A percentile compares a stretch with the other conserved stretches of the same genome.
These are phyloP conservation scores for Colletotrichum spaethianum DNA, from an alignment of 2,329 filamentous ascomycete species.

Conservation along the genomic window DNA sequence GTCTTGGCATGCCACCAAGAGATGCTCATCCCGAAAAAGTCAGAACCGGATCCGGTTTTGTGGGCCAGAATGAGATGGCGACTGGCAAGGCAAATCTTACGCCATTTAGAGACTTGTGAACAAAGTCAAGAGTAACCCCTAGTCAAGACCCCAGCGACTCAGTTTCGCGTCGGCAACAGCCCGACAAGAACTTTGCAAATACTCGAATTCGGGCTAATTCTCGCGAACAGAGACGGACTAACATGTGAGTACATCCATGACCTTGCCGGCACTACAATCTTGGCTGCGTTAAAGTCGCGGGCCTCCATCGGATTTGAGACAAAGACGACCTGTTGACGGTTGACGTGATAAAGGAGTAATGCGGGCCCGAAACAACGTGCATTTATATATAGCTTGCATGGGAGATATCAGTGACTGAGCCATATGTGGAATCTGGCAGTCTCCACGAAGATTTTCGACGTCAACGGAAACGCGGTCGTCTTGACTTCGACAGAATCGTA, in stretches of 20 bases:
- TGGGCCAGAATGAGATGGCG: constrained; percentile 17
- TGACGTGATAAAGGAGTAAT: constrained; percentile 23
- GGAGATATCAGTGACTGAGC: neutral
- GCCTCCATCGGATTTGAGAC: neutral
- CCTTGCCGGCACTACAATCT: neutral
- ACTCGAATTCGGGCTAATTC: neutral
- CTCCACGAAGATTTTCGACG: neutral
- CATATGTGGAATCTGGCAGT: neutral
- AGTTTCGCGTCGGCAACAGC: neutral
- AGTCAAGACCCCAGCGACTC: neutral
- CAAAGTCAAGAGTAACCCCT: too few relatives aligned
- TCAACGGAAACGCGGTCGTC: neutral
- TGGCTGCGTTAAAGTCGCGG: constrained; percentile 10
- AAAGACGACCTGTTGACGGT: neutral
- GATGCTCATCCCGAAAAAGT: neutral
- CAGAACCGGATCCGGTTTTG: neutral
- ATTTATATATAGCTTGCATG: neutral
- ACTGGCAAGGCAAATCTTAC: constrained; percentile 18
- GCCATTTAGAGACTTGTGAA: neutral
- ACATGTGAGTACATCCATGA: neutral
- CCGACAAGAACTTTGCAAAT: constrained; percentile 3
- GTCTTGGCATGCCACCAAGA: neutral
- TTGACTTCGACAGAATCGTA: neutral
- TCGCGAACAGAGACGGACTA: neutral
- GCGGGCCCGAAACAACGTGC: neutral